A percentile compares a stretch with the other conserved stretches of the same genome.
phyloP scores from a whole-genome alignment of 78 protist genomes.

The Salpingoeca rosetta region DNA sequence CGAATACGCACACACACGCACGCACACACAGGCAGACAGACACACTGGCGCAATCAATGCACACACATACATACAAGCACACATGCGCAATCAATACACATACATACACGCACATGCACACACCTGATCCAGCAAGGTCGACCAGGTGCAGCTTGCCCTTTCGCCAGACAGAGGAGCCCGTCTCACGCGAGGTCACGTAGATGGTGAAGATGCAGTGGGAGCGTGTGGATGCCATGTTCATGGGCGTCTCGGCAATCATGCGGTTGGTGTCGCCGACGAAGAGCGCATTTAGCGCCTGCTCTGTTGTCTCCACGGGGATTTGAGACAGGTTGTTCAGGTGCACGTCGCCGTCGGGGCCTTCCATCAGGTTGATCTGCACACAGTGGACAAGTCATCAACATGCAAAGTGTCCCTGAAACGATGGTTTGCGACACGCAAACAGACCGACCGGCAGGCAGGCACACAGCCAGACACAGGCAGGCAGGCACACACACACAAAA shows the following conservation, averaged over 20 bases:
- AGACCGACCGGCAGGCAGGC: no score
- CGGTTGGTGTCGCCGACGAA: conserved; percentile 62
- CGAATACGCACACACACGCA: no score
- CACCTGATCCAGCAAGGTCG: conserved; percentile 53
- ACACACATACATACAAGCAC: no score
- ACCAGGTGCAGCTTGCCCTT: conserved; percentile 52
- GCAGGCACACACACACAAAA: no score
- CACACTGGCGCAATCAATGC: no score
- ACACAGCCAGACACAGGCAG: no score
- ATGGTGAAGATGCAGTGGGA: conserved; percentile 54
- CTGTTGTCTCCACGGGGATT: conserved; percentile 6
- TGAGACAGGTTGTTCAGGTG: conserved; percentile 9
- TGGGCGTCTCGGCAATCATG: conserved; percentile 48
- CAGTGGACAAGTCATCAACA: no score
- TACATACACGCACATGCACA: no score
- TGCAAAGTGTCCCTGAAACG: no score
- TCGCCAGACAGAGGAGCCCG: conserved; percentile 24
- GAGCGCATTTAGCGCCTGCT: conserved; percentile 47
- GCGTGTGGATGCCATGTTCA: conserved; percentile 48
- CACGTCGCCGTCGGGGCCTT: conserved; percentile 25
- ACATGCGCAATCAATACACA: no score
- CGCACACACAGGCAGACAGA: no score
- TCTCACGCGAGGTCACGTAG: neutral
- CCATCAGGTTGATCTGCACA: conserved; percentile 9
- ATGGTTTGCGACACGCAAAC: no score